Conservation (phyloP, 352 stramenopile species). For the Pythium grandisporangium region DNA sequence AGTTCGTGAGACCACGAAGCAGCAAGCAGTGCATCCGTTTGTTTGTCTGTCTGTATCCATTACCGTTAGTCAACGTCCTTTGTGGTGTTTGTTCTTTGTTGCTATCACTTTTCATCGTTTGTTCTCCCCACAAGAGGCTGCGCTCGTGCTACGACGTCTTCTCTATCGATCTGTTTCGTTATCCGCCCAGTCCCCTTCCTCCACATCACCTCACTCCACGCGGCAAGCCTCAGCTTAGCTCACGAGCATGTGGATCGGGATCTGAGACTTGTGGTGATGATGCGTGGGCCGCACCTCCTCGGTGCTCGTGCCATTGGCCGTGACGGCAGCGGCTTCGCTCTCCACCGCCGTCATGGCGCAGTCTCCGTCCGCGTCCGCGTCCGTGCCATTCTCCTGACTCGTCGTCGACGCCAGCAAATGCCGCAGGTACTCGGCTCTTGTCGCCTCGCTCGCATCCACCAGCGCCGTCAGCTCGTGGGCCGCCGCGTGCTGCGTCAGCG, state of each 20-base stretch:
- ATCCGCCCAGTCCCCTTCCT: too few species aligned
- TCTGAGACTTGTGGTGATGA: conserved; percentile 23
- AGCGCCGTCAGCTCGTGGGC: conserved; percentile 8
- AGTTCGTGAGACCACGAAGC: too few species aligned
- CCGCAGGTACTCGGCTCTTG: conserved; percentile 5
- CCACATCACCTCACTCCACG: too few species aligned
- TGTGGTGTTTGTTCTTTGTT: too few species aligned
- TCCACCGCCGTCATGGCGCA: background rate
- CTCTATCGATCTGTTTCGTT: too few species aligned
- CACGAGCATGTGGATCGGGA: conserved; percentile 62
- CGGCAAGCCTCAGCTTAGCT: conserved; percentile 21
- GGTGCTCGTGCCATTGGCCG: conserved; percentile 1
- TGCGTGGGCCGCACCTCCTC: too few species aligned
- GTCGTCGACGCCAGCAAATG: conserved; percentile 1
- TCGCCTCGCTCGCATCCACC: conserved; percentile 2
- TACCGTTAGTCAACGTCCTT: too few species aligned
- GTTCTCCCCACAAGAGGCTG: too few species aligned
- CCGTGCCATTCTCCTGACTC: background rate
- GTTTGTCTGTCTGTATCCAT: too few species aligned
- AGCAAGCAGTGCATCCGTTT: too few species aligned
- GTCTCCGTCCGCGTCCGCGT: background rate
- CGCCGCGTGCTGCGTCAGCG: conserved; percentile 4
- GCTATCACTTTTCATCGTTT: too few species aligned
- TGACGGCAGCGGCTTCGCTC: background rate
- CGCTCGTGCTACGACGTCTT: too few species aligned